Conservation (phyloP, 352 stramenopile genomes). For the Phytophthora rubi region DNA sequence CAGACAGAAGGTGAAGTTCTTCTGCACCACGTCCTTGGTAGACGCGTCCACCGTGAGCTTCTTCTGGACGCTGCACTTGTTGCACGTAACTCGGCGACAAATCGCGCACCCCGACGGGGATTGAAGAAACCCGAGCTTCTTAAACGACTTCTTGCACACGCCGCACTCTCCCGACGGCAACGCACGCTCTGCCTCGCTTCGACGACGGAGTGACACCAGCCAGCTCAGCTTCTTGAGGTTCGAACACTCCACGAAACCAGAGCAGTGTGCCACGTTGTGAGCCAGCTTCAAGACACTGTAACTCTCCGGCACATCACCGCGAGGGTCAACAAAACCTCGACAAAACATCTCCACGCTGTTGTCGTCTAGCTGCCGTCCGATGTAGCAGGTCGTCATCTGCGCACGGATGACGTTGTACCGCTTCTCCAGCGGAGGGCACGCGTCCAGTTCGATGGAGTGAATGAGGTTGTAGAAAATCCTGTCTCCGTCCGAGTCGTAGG, state of each 20-base stretch:
- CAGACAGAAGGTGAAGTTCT: slow-evolving; percentile 57
- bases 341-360: slow-evolving; percentile 55
- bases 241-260: slow-evolving; percentile 44
- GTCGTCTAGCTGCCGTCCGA: slow-evolving; percentile 39
- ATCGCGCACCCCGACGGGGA: slow-evolving; percentile 30
- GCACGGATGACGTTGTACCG: slow-evolving; percentile 43
- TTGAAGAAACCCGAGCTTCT: slow-evolving; percentile 35
- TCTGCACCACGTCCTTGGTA: slow-evolving; percentile 44
- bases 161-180: slow-evolving; percentile 15
- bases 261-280: slow-evolving; percentile 36
- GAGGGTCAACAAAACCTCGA: slow-evolving; percentile 49
- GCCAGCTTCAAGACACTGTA: slow-evolving; percentile 44
- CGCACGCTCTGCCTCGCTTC: slow-evolving; percentile 12
- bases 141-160: slow-evolving; percentile 38
- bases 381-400: slow-evolving; percentile 52
- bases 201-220: slow-evolving; percentile 38
- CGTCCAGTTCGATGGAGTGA: slow-evolving; percentile 46
- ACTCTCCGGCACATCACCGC: slow-evolving; percentile 45
- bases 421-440: slow-evolving; percentile 27
- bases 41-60: slow-evolving; percentile 43
- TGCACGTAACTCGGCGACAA: slow-evolving; percentile 40
- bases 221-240: slow-evolving; percentile 67
- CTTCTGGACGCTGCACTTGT: slow-evolving; percentile 57
- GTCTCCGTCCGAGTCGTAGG: slow-evolving; percentile 39
- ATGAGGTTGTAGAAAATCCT: slow-evolving; percentile 48